Evolutionary conservation across 2,329 filamentous ascomycete genomes (phyloP).

Genomic region (Cladosporium sp.): DNA sequence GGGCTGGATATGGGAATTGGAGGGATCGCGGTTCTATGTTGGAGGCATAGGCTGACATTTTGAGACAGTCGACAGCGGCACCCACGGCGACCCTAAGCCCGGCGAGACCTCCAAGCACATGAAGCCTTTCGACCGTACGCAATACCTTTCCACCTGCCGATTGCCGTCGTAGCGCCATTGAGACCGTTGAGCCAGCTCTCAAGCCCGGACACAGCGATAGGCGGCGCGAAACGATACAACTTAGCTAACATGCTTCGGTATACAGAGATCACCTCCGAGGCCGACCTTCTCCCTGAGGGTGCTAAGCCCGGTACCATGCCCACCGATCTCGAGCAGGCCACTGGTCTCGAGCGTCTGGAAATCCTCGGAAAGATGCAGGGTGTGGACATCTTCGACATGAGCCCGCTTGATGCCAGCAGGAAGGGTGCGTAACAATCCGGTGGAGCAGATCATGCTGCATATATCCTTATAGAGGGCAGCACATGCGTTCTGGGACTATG

Average conservation of each 20-base stretch:
- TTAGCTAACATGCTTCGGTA: constrained; percentile 22
- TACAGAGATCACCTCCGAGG: constrained; percentile 73
- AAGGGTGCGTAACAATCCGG: constrained; percentile 57
- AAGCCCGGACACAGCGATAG: neutral
- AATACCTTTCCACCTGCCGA: neutral
- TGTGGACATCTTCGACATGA: constrained; percentile 97
- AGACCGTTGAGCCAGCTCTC: neutral
- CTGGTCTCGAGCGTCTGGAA: constrained; percentile 96
- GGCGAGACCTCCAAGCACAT: constrained; percentile 35
- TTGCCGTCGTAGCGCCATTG: neutral
- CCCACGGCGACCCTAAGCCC: constrained; percentile 29
- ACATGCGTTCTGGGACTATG: neutral
- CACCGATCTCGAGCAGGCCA: constrained; percentile 91
- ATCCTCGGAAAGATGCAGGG: constrained; percentile 99
- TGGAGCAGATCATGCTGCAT: neutral
- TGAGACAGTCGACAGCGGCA: constrained; percentile 10
- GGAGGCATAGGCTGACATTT: constrained; percentile 25
- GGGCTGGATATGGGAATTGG: neutral
- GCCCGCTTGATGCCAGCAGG: constrained; percentile 85
- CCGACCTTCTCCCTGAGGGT: constrained; percentile 84
- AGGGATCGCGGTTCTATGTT: constrained; percentile 13
- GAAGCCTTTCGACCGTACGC: constrained; percentile 46
- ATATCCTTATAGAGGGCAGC: neutral
- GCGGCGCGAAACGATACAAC: neutral
- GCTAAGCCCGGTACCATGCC: constrained; percentile 77